Base-by-base conservation (phyloP, 2,329 filamentous ascomycete species). In the Penicillium sp. region DNA sequence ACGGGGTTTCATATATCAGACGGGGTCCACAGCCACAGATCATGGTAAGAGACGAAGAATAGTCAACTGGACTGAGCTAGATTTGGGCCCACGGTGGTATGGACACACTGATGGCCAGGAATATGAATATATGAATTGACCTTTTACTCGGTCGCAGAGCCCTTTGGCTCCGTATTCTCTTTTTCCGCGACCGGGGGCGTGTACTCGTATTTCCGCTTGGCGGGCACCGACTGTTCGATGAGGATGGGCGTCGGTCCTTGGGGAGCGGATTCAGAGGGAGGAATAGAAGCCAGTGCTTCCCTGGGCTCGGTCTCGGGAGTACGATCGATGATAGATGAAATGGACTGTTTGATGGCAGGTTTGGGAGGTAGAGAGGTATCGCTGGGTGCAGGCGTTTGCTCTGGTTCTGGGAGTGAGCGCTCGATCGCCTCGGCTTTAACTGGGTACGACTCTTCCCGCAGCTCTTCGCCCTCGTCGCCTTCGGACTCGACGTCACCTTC, bases 291-390 rank as follows among this genome's bases (percentile, higher is more conserved):
- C 10, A 53, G 33, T 11, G 48, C 48, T 31, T 58, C 58, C 25
- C 58, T 53, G 5, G 45, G 37, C 14, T 56, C 53, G 4, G 44
- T 39, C 18, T 57, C 51, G 1, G 62, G 60, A 5, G 59, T 54
- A 8, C 58, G 57, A 41, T 68, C 64, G 35, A 68, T 66, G 26
- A 68, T 67, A 2, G 64, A 66, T 2, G 62, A 65, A 29, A 68
- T 68, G 15, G 63, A 62, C 27, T 65, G 64, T 47, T 67, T 67
- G n/a, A 42, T 5, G 36, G 28, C 15, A 37, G 51, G 30, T 51
- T 55, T 36, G 25, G 53, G 17, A 26, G 42, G 28, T 32, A 45
- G 41, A 48, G 43, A 15, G 29, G 43, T 23, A 36, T 46, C 33
- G 13, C 33, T 28, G 29, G 55, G 14, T 11, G 14, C 26, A 2